Evolutionary conservation across 371 early-diverging fungal species (phyloP).

Genomic region (Phascolomyces articulosus): DNA sequence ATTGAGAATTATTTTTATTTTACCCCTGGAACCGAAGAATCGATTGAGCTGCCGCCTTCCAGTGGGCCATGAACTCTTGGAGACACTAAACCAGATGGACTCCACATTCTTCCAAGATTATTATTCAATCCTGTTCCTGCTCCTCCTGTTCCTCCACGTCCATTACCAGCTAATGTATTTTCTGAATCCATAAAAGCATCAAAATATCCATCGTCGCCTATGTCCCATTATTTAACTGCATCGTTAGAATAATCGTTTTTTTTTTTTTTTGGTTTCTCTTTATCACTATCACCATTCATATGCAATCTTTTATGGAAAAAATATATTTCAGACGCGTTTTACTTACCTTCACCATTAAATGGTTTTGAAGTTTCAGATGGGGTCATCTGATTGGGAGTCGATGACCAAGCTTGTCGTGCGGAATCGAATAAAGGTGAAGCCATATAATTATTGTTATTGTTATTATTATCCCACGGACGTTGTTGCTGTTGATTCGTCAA

Average conservation of each 20-base stretch:
- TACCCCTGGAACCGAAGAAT: constrained; percentile 8
- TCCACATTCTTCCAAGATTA: constrained; percentile 12
- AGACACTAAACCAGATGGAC: neutral
- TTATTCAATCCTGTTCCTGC: neutral
- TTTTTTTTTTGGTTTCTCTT: neutral
- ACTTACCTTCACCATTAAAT: neutral
- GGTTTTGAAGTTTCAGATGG: constrained; percentile 2
- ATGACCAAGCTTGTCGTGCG: constrained; percentile 12
- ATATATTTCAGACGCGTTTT: neutral
- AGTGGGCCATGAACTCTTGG: neutral
- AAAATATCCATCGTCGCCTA: constrained; percentile 11
- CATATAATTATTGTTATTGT: neutral
- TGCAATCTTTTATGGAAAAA: too few relatives aligned
- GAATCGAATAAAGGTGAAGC: constrained; percentile 10
- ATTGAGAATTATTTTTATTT: neutral
- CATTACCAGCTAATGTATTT: neutral
- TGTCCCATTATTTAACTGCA: neutral
- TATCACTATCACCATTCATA: too few relatives aligned
- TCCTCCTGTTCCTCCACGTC: neutral
- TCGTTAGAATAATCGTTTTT: neutral
- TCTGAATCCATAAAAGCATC: constrained; percentile 7
- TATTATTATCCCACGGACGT: neutral
- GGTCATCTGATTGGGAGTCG: constrained; percentile 8
- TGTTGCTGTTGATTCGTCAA: neutral
- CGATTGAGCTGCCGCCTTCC: constrained; percentile 4